Evolutionary conservation across 108 stramenopile species (phyloP), one percentile per base, ranked within the genome.

Genomic region (Chaetoceros tenuissimus): DNA sequence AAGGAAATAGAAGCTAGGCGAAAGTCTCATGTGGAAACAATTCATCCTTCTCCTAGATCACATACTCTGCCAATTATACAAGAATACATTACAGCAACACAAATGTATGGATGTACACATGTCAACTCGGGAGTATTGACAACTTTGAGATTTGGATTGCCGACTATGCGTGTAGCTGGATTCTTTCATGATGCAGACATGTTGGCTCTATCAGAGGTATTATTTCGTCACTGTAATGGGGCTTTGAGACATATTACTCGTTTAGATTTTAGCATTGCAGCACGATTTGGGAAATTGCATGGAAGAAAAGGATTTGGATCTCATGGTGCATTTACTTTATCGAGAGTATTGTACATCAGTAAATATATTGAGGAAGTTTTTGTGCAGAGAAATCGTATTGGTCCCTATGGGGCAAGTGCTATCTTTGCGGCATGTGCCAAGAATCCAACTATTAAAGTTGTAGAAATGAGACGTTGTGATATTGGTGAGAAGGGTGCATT

Each of bases 141-240:
- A 1, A 64, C 84, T 1, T 31, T 90, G 2, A 80, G 89, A 16
- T 86, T 74, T 56, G 65, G 64, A 18, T 48, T 84, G 10, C 85
- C 89, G 7, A 64, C 79, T 2, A 34, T 90, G 18, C 78, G 89
- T 0, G 78, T 86, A 27, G 70, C 71, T 0, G 85, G 81, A 45
- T 24, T 51, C 30, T 90, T 86, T 57, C 83, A 82, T 62, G 89
- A 90, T 76, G 71, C 78, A 52, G 89, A 90, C 68, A 82, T 86
- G 83, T 28, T 90, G 50, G 84, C 89, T 8, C 46, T 90, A 28
- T 58, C 48, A 0, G 89, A 90, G 58, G 31, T 90, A 0, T 49
- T 90, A 30, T 45, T 86, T n/a, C 57, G 66, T 2, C 81, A 90
- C 46, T 68, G 66, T 60, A 90, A 90, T 51, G 78, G 76, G 1